Evolutionary conservation across 352 stramenopile genomes (phyloP), one percentile per base, ranked within the genome.

Genomic region (Blastocystis sp.): DNA sequence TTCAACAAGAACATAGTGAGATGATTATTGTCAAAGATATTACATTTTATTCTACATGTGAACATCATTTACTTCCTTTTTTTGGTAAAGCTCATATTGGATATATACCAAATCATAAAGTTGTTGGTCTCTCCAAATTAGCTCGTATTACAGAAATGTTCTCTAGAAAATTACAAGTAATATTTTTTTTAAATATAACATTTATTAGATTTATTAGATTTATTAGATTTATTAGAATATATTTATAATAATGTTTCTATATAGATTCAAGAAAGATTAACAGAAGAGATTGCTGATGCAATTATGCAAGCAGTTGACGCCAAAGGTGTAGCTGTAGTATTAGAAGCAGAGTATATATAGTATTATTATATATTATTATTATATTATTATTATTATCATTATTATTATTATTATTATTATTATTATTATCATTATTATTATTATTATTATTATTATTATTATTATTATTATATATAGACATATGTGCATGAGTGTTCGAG

Each of bases 11-110:
- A 64, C 82, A 94, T 68, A 80, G 93, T 65, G 88, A 96, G 70
- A 95, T 97, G 83, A 87, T 99, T 16, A 86, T 97, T 45, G 89
- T 99, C 7, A 83, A 86, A 57, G 86, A 98, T 73, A 98, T 99
- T 73, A 84, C 94, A 64, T 81, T 99, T 40, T 89, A 93, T 73
- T 93, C 78, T 64, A 80, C 97, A 71, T 99, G 91, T 67, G 91
- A 99, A 72, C 91, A 99, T 76, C 91, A 99, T 71, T 93, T 99
- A 82, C 81, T 99, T 39, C 91, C 91, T 18, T 98, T 99, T 72
- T 86, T 79, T n/a, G 91, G 91, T 48, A 91, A 91, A 46, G 81
- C 86, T 40, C 76, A 82, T 59, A 80, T 87, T 58, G 77, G 73
- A 21, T 87, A 84, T 65, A 91, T 94, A 62, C 85, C 85, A 0